Evolutionary conservation across 2,329 filamentous ascomycete species (phyloP).

Genomic region (Ceratocystis albifundus): DNA sequence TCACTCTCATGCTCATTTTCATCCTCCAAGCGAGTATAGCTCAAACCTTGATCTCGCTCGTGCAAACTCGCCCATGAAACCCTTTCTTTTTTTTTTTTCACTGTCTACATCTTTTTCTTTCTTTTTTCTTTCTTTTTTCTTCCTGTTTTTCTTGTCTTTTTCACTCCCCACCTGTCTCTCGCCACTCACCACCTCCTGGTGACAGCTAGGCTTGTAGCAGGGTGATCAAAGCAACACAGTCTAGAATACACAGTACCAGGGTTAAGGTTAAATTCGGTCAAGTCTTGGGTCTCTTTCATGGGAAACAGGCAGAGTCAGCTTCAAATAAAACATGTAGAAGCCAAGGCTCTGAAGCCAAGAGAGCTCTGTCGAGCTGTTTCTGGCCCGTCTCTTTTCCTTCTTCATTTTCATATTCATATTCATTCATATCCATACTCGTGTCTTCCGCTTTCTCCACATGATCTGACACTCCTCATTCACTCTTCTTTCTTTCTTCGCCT

Average conservation of each 20-base stretch:
- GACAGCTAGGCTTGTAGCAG: background rate
- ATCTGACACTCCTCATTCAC: background rate
- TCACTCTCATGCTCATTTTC: background rate
- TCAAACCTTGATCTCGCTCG: too few species aligned
- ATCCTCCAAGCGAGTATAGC: background rate
- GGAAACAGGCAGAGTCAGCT: background rate
- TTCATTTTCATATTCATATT: background rate
- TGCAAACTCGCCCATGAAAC: too few species aligned
- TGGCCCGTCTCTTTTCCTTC: slow-evolving; percentile 1
- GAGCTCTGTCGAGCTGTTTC: background rate
- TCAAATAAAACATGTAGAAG: background rate
- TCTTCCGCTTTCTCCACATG: background rate
- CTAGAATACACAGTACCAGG: background rate
- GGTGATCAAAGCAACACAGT: background rate
- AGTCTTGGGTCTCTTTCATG: background rate
- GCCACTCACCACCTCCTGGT: background rate
- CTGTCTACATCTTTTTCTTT: background rate
- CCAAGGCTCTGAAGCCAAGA: background rate
- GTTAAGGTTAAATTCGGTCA: background rate
- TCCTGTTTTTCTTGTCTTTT: background rate
- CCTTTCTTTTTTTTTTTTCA: background rate
- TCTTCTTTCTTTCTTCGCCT: background rate
- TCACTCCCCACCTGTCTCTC: background rate
- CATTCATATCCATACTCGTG: background rate
- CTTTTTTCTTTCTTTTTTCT: background rate